These are phyloP conservation scores for Eugenia klotzschiana DNA, from an alignment of 441 rosid genomes.

Conservation along the genomic window DNA sequence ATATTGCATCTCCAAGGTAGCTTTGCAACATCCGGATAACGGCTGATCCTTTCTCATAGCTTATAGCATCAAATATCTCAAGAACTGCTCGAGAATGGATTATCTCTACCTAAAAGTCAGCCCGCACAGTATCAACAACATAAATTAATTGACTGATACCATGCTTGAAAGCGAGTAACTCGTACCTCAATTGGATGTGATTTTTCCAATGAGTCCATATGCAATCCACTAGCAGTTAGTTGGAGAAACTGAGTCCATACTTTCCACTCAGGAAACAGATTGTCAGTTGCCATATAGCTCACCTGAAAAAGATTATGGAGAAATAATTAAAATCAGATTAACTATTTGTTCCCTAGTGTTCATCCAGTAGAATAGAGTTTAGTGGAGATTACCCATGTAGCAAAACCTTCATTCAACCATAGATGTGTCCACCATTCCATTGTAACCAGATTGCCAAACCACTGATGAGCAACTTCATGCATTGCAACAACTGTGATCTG, in stretches of 20 bases:
- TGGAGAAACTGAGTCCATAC: constrained; percentile 26
- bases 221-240: constrained; percentile 7
- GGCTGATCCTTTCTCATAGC: constrained; percentile 29
- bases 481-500: constrained; percentile 15
- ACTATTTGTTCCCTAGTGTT: background rate
- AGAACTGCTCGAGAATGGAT: constrained; percentile 9
- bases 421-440: constrained; percentile 40
- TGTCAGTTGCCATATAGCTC: constrained; percentile 21
- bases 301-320: constrained; percentile 10
- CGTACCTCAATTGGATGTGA: constrained; percentile 28
- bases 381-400: constrained; percentile 22
- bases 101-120: constrained; percentile 16
- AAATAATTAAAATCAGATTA: background rate
- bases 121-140: background rate
- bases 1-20: constrained; percentile 19
- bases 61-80: constrained; percentile 21
- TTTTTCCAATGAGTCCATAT: constrained; percentile 11
- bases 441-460: constrained; percentile 38
- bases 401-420: constrained; percentile 35
- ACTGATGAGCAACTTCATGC: constrained; percentile 29
- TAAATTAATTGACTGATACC: background rate
- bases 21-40: constrained; percentile 24
- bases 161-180: background rate
- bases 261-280: constrained; percentile 25
- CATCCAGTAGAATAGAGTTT: background rate